These are phyloP conservation scores for Penicillium maclennaniae DNA, from an alignment of 495 filamentous ascomycete genomes.

Conservation along the genomic window DNA sequence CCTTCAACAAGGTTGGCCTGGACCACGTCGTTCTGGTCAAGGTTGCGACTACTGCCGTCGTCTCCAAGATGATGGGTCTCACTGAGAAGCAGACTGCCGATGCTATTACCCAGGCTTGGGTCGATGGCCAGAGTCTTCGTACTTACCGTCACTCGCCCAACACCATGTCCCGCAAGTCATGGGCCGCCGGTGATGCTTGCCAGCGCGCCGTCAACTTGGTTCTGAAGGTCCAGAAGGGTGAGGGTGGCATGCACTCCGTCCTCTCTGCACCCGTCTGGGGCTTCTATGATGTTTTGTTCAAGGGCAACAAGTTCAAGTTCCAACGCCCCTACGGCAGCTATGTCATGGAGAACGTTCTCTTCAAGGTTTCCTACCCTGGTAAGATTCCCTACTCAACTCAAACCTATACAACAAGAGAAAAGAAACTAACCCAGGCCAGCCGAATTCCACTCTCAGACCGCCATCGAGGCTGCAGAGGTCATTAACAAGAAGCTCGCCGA, in stretches of 20 bases:
- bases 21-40: conserved; percentile 98
- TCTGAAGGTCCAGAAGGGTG: conserved; percentile 88
- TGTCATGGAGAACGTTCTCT: conserved; percentile 99
- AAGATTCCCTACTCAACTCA: conserved; percentile 23
- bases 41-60: conserved; percentile 91
- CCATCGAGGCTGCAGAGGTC: conserved; percentile 88
- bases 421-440: conserved; percentile 44
- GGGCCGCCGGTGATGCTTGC: conserved; percentile 97
- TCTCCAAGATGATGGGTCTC: conserved; percentile 89
- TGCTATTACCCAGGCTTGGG: conserved; percentile 94
- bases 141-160: conserved; percentile 97
- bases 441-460: conserved; percentile 99
- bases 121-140: conserved; percentile 90
- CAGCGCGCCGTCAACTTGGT: conserved; percentile 93
- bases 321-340: conserved; percentile 95
- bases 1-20: conserved; percentile 95
- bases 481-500: conserved; percentile 77
- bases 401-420: not conserved
- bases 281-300: conserved; percentile 97
- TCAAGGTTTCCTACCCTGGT: conserved; percentile 98
- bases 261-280: conserved; percentile 93
- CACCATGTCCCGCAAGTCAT: conserved; percentile 99
- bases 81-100: conserved; percentile 87
- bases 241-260: conserved; percentile 86
- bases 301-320: conserved; percentile 92